Conservation (phyloP, 2,329 filamentous ascomycete species). For the Clonostachys sp. region DNA sequence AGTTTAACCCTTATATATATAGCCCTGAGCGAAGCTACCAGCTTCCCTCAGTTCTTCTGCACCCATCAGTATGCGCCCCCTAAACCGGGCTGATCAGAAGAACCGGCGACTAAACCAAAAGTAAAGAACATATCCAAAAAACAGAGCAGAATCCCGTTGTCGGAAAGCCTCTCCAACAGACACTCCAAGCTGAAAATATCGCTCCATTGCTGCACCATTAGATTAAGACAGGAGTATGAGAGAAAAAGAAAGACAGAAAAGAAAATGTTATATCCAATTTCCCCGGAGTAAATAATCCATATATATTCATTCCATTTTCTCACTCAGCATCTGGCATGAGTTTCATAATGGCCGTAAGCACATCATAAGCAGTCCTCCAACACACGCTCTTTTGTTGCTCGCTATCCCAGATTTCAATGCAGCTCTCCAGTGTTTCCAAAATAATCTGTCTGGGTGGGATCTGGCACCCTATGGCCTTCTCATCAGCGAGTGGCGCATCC, state of each 20-base stretch:
- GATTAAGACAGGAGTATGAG: too few species aligned
- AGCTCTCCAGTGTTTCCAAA: constrained; percentile 22
- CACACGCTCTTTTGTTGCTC: constrained; percentile 27
- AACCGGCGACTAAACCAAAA: too few species aligned
- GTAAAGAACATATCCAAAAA: too few species aligned
- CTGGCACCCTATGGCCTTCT: constrained; percentile 14
- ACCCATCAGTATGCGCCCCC: too few species aligned
- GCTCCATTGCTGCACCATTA: too few species aligned
- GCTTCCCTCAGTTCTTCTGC: too few species aligned
- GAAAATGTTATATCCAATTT: not conserved
- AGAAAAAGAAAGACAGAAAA: not conserved
- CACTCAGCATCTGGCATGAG: constrained; percentile 12
- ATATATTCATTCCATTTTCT: constrained; percentile 1
- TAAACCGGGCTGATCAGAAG: too few species aligned
- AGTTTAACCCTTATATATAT: too few species aligned
- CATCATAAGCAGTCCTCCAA: constrained; percentile 23
- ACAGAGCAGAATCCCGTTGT: too few species aligned
- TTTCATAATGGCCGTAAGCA: constrained; percentile 17
- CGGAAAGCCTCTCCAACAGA: too few species aligned
- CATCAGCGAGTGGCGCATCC: constrained; percentile 22
- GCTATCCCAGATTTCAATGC: constrained; percentile 25
- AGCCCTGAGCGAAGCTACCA: too few species aligned
- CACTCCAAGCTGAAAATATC: too few species aligned
- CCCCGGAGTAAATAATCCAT: not conserved
- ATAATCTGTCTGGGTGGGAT: constrained; percentile 27